Percentiles rank a stretch among this genome's conserved stretches.
These are phyloP conservation scores for Talinum fruticosum DNA, from an alignment of 148 eudicot genomes.

Conservation along the genomic window DNA sequence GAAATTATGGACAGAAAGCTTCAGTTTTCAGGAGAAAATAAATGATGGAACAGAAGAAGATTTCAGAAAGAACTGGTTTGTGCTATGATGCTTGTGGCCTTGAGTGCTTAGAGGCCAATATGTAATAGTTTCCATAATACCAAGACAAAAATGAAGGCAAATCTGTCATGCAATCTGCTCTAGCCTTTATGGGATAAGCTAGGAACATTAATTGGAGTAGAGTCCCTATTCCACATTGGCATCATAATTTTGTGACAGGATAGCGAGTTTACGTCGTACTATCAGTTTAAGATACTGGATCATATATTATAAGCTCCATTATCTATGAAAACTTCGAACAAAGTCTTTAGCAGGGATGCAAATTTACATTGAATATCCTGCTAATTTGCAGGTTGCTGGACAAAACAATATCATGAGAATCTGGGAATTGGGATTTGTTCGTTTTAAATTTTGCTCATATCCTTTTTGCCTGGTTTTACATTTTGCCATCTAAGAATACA, in stretches of 20 bases:
- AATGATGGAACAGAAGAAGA: neutral
- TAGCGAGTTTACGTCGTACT: too few relatives aligned
- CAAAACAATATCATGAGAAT: neutral
- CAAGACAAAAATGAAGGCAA: neutral
- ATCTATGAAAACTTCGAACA: neutral
- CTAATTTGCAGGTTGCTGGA: neutral
- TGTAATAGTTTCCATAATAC: neutral
- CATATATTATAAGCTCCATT: neutral
- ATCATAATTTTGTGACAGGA: too few relatives aligned
- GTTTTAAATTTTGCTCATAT: neutral
- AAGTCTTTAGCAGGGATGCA: neutral
- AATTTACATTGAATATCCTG: neutral
- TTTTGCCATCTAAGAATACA: too few relatives aligned
- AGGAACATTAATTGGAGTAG: neutral
- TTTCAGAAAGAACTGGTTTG: neutral
- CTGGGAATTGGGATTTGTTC: neutral
- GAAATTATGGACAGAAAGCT: conserved; percentile 4
- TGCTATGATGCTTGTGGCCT: neutral
- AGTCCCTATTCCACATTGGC: neutral
- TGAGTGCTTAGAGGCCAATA: neutral
- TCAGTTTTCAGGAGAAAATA: neutral
- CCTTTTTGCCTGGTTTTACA: too few relatives aligned
- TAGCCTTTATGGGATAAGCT: neutral
- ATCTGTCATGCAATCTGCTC: neutral
- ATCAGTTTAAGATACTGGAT: too few relatives aligned